These are phyloP conservation scores for Rhizophagus sp. DNA, from an alignment of 192 early-diverging fungal genomes.

Conservation along the genomic window DNA sequence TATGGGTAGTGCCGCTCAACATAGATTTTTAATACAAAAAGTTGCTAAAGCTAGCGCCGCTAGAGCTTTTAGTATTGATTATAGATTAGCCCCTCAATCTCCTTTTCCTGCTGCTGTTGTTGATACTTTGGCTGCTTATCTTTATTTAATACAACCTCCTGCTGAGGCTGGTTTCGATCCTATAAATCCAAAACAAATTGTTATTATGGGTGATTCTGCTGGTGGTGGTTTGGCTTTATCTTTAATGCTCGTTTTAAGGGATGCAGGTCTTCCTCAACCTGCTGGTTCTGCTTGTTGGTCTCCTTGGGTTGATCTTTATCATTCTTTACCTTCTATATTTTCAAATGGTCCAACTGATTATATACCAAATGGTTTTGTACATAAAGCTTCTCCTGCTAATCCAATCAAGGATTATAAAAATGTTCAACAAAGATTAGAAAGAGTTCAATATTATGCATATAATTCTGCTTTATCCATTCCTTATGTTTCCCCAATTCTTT, in stretches of 20 bases:
- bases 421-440: slow-evolving; percentile 7
- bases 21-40: slow-evolving; percentile 46
- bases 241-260: slow-evolving; percentile 54
- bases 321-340: slow-evolving; percentile 51
- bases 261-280: slow-evolving; percentile 59
- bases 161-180: slow-evolving; percentile 48
- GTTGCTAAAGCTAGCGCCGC: slow-evolving; percentile 53
- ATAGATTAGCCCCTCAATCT: slow-evolving; percentile 79
- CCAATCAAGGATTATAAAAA: slow-evolving; percentile 16
- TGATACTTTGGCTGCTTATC: slow-evolving; percentile 78
- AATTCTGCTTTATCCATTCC: slow-evolving; percentile 43
- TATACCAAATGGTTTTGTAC: slow-evolving; percentile 50
- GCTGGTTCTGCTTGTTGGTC: slow-evolving; percentile 58
- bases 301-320: slow-evolving; percentile 63
- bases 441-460: slow-evolving; percentile 38
- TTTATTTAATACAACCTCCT: slow-evolving; percentile 61
- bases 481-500: slow-evolving; percentile 48
- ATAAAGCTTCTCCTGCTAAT: slow-evolving; percentile 37
- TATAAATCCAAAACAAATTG: slow-evolving; percentile 55
- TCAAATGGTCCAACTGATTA: slow-evolving; percentile 44
- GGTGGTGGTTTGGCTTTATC: slow-evolving; percentile 66
- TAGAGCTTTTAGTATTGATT: slow-evolving; percentile 58
- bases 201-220: slow-evolving; percentile 70
- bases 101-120: slow-evolving; percentile 83
- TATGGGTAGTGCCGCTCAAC: slow-evolving; percentile 42